Percentiles rank a stretch among this genome's conserved stretches.
Conservation (phyloP, 2,329 filamentous ascomycete genomes). For the Teratosphaeria epicoccoides region DNA sequence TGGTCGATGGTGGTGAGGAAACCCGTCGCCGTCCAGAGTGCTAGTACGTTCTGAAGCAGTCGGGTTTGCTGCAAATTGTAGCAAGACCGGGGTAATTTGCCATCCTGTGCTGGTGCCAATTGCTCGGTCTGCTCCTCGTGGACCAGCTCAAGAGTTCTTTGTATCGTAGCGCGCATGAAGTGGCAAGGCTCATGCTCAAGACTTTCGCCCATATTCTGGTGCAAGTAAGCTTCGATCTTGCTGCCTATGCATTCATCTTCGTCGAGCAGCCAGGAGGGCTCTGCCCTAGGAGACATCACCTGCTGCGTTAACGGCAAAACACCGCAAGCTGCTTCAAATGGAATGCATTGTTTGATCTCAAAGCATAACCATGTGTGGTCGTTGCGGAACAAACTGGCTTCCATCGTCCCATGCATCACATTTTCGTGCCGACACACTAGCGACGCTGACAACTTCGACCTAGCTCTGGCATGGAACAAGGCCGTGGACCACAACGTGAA, state of each 20-base stretch:
- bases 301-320: not conserved
- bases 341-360: conserved; percentile 13
- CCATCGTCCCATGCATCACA: conserved; percentile 41
- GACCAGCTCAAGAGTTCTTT: conserved; percentile 17
- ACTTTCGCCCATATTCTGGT: conserved; percentile 19
- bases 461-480: conserved; percentile 43
- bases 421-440: conserved; percentile 40
- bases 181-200: conserved; percentile 39
- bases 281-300: not conserved
- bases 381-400: conserved; percentile 42
- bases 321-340: not conserved
- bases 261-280: conserved; percentile 9
- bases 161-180: conserved; percentile 42
- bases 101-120: not conserved
- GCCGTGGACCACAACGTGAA: conserved; percentile 46
- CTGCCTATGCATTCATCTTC: conserved; percentile 37
- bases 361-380: conserved; percentile 21
- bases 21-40: conserved; percentile 47
- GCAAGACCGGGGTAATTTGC: conserved; percentile 7
- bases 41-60: conserved; percentile 41
- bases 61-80: conserved; percentile 28
- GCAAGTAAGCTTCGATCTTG: conserved; percentile 42
- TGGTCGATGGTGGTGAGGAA: conserved; percentile 37
- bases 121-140: conserved; percentile 16
- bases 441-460: conserved; percentile 39